These are phyloP conservation scores for Cordyceps tenuipes DNA, from an alignment of 2,329 filamentous ascomycete genomes.

Conservation along the genomic window DNA sequence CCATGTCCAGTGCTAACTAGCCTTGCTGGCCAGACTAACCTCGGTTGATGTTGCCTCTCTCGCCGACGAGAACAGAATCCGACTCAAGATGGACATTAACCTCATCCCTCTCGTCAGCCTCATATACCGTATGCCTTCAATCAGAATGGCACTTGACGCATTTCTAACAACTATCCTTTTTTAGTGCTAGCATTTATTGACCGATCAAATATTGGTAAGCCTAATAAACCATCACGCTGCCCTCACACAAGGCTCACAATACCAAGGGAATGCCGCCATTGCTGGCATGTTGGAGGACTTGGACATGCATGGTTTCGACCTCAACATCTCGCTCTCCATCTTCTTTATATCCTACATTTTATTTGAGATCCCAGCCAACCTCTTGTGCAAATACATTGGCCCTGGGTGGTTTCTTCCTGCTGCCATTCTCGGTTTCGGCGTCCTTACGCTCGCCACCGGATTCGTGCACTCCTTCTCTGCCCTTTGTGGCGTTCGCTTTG, in stretches of 20 bases:
- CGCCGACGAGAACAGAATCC: conserved; percentile 24
- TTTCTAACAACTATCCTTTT: neutral
- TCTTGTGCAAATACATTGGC: conserved; percentile 55
- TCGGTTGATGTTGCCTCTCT: too few relatives aligned
- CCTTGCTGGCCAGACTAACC: neutral
- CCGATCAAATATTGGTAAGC: conserved; percentile 54
- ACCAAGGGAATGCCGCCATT: conserved; percentile 48
- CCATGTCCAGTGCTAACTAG: neutral
- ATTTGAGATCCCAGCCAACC: conserved; percentile 55
- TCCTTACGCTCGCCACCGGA: conserved; percentile 51
- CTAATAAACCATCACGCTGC: neutral
- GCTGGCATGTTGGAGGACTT: conserved; percentile 51
- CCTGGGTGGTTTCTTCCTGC: conserved; percentile 57
- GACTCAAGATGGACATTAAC: conserved; percentile 49
- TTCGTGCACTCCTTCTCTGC: conserved; percentile 45
- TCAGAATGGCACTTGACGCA: neutral
- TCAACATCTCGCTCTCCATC: conserved; percentile 51
- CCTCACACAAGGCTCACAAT: neutral
- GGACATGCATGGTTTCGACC: conserved; percentile 46
- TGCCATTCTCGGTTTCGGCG: conserved; percentile 49
- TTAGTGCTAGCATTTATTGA: conserved; percentile 44
- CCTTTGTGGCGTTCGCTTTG: conserved; percentile 48
- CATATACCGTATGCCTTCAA: conserved; percentile 33
- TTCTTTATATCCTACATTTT: conserved; percentile 60
- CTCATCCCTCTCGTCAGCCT: conserved; percentile 51